Evolutionary conservation across 345 rosid species (phyloP).

Genomic region (Gossypium sturtianum): DNA sequence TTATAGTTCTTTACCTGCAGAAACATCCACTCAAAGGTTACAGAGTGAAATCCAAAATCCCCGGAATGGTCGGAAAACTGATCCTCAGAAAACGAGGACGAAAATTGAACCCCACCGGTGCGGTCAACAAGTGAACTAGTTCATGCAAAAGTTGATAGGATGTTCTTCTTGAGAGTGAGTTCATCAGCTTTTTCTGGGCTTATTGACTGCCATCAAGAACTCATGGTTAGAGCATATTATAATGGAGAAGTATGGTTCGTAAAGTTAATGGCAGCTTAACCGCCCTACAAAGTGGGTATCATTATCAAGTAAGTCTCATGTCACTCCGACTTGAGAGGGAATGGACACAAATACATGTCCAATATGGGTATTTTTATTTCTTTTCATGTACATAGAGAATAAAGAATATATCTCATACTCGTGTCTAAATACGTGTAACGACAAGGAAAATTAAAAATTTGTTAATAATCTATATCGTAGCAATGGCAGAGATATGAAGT

Average conservation of each 20-base stretch:
- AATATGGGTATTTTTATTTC: no score
- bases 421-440: no score
- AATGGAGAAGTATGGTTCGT: no score
- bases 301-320: neutral
- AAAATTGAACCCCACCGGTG: neutral
- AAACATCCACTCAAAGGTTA: neutral
- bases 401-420: no score
- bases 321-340: neutral
- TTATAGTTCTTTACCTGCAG: neutral
- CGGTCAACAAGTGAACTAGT: neutral
- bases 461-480: neutral
- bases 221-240: neutral
- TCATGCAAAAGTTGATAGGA: slow-evolving; percentile 45
- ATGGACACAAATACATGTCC: no score
- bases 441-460: no score
- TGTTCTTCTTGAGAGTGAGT: slow-evolving; percentile 72
- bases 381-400: no score
- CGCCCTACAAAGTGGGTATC: neutral
- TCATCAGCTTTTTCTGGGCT: slow-evolving; percentile 87
- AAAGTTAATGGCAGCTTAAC: neutral
- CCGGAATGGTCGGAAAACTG: neutral
- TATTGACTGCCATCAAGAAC: slow-evolving; percentile 56
- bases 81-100: neutral
- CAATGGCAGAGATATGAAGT: neutral
- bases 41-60: neutral